Evolutionary conservation across 805 yeast genomes (phyloP), one percentile per base, ranked within the genome.

Genomic region (Saccharomycopsis sp.): DNA sequence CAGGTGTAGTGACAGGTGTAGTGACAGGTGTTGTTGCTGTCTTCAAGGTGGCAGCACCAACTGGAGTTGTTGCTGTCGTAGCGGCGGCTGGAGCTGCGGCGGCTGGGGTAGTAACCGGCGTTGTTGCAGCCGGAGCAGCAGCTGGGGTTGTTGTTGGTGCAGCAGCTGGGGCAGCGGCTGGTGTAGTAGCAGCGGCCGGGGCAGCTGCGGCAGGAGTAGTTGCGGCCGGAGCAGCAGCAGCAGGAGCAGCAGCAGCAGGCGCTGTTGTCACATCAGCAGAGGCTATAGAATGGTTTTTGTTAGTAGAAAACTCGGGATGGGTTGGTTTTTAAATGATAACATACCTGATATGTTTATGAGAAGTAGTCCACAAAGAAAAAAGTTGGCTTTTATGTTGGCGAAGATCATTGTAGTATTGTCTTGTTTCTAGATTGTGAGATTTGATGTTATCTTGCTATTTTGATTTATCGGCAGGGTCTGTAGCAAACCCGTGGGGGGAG

Each of bases 141-240:
- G 45, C 34, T 3, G 44, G 25, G 12, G 35, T 26, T 13, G 41
- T 36, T 7, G 36, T 25, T 8, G 38, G 25, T 3, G 46, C 29
- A n/a, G 47, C 39, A 1, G 36, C 45, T 10, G 43, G 31, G 17
- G 46, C 30, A 3, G 42, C 38, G 8, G 37, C 34, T 10, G 46
- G 15, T 8, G 45, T 15, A n/a, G 50, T 4, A 20, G 48, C 35
- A 18, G 37, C 30, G 43, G 52, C 50, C 32, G 50, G 54, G 38
- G 53, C 44, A 38, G 51, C 48, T 45, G 60, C 56, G 4, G 36
- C 22, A 13, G 60, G 60, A 21, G 61, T 54, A 47, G 63, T 61
- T 19, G 52, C 50, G 25, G 60, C 50, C 7, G 55, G 43, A 12
- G 50, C 38, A 38, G 29, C 27, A 48, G 63, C 57, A 13, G 45